Evolutionary conservation across 2,329 filamentous ascomycete species (phyloP).

Genomic region (Colletotrichum spinosum): DNA sequence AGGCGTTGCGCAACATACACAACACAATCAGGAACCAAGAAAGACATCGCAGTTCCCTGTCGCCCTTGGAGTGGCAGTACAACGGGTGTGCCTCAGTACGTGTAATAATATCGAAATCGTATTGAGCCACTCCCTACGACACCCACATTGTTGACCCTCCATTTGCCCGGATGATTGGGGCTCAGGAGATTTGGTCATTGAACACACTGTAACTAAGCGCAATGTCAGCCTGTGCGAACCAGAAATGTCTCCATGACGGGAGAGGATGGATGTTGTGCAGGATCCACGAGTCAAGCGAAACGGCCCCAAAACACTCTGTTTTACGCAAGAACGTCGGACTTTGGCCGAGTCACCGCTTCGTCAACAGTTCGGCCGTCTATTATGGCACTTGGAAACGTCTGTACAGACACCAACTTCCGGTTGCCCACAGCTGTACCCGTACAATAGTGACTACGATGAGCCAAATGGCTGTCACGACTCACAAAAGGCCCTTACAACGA

Average conservation of each 20-base stretch:
- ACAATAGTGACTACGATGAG: no score
- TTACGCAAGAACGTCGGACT: slow-evolving; percentile 26
- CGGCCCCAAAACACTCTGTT: slow-evolving; percentile 35
- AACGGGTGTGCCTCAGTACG: no score
- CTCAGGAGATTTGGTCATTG: no score
- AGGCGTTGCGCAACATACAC: slow-evolving; percentile 14
- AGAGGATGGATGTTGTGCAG: slow-evolving; percentile 46
- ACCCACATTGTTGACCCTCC: slow-evolving; percentile 10
- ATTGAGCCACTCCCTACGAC: neutral
- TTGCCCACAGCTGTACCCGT: no score
- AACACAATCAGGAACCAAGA: slow-evolving; percentile 4
- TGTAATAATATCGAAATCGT: slow-evolving; percentile 22
- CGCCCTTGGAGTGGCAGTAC: slow-evolving; percentile 19
- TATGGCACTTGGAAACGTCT: slow-evolving; percentile 13
- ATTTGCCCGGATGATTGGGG: neutral
- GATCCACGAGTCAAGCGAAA: slow-evolving; percentile 51
- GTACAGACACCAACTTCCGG: neutral
- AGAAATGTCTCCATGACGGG: slow-evolving; percentile 22
- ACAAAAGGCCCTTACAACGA: slow-evolving; percentile 6
- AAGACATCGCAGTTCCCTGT: slow-evolving; percentile 27
- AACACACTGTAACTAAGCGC: neutral
- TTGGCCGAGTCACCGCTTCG: slow-evolving; percentile 35
- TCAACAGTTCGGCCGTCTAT: slow-evolving; percentile 19
- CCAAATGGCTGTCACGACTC: neutral
- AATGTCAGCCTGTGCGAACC: slow-evolving; percentile 6